These are phyloP conservation scores for sweet orange (Citrus sinensis) DNA, from an alignment of 345 rosid genomes.

Conservation along the genomic window DNA sequence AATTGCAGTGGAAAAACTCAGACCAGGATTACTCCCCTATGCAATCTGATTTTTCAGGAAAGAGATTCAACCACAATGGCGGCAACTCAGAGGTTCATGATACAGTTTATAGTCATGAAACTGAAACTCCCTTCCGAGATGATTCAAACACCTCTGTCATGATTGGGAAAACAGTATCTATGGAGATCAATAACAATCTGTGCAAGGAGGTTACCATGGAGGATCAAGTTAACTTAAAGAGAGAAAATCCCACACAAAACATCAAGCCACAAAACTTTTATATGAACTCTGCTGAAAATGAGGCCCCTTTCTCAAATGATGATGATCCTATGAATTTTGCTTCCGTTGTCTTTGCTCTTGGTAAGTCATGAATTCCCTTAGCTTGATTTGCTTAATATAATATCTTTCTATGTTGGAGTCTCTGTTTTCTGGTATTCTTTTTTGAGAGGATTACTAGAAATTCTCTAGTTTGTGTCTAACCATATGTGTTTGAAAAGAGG, in stretches of 20 bases:
- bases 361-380: constrained; percentile 41
- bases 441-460: not conserved
- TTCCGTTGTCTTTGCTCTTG: constrained; percentile 37
- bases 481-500: not conserved
- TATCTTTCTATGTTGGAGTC: not conserved
- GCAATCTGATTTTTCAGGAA: constrained; percentile 28
- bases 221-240: constrained; percentile 24
- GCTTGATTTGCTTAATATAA: not conserved
- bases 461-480: not conserved
- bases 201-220: constrained; percentile 19
- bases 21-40: constrained; percentile 17
- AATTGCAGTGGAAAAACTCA: constrained; percentile 36
- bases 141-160: constrained; percentile 66
- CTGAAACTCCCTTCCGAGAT: constrained; percentile 26
- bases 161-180: constrained; percentile 36
- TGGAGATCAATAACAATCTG: constrained; percentile 14
- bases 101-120: constrained; percentile 27
- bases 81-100: constrained; percentile 29
- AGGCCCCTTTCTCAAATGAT: constrained; percentile 30
- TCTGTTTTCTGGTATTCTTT: not conserved
- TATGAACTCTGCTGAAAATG: constrained; percentile 48
- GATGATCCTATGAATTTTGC: constrained; percentile 31
- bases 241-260: constrained; percentile 16
- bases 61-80: constrained; percentile 22
- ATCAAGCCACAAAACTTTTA: constrained; percentile 29